Evolutionary conservation across 306 rosid species (phyloP).

Genomic region (Quercus bicolor): DNA sequence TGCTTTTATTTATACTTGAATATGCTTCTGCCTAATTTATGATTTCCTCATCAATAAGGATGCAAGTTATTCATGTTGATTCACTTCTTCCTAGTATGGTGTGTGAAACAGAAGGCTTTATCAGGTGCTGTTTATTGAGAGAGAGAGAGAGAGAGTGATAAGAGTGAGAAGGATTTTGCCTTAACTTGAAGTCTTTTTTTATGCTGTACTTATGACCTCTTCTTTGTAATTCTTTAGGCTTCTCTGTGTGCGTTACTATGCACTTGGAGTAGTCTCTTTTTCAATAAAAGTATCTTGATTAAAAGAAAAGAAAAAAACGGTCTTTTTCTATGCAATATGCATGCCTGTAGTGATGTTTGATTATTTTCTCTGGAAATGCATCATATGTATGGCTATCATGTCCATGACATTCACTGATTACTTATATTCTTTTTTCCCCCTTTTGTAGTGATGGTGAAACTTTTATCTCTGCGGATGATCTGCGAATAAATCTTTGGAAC

Average conservation of each 20-base stretch:
- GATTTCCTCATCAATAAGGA: neutral
- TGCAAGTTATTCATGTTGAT: neutral
- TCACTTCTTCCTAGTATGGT: neutral
- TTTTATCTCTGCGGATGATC: constrained; percentile 97
- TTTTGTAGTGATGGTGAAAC: constrained; percentile 95
- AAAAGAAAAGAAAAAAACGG: too few relatives aligned
- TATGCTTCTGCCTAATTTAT: neutral
- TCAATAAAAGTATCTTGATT: too few relatives aligned
- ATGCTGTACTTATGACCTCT: too few relatives aligned
- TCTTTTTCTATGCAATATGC: neutral
- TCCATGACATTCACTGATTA: neutral
- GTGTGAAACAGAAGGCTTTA: neutral
- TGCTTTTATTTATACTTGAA: neutral
- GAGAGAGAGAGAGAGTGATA: too few relatives aligned
- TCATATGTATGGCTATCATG: neutral
- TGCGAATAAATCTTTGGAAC: constrained; percentile 98
- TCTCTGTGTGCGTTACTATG: too few relatives aligned
- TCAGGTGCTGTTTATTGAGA: neutral
- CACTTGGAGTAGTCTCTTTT: too few relatives aligned
- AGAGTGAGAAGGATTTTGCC: neutral
- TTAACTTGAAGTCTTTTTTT: neutral
- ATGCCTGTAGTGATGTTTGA: neutral
- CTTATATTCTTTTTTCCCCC: constrained; percentile 2
- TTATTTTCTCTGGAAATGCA: neutral
- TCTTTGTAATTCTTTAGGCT: too few relatives aligned